These are phyloP conservation scores for Leavenworthia alabamica DNA, from an alignment of 345 rosid species.

Conservation along the genomic window DNA sequence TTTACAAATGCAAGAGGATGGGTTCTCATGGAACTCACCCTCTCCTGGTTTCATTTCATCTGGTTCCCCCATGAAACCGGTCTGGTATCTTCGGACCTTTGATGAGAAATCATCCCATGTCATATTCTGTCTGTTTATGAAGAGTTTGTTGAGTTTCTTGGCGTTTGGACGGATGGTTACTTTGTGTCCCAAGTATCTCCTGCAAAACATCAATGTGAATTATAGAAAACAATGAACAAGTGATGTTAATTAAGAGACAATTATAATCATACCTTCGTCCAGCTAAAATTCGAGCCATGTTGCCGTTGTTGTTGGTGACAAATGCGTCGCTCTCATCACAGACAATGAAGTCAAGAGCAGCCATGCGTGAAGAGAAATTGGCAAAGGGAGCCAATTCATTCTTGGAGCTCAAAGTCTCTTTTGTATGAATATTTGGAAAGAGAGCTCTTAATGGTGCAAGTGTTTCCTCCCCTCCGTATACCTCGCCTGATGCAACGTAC, in stretches of 20 bases:
- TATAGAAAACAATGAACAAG: neutral
- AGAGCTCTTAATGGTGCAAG: conserved; percentile 70
- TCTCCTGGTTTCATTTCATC: conserved; percentile 65
- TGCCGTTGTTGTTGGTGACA: conserved; percentile 91
- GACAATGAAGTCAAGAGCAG: conserved; percentile 88
- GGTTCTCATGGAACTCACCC: conserved; percentile 90
- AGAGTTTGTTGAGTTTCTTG: conserved; percentile 59
- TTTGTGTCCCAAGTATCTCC: conserved; percentile 92
- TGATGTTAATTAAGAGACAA: neutral
- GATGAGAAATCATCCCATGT: conserved; percentile 83
- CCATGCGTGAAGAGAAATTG: conserved; percentile 84
- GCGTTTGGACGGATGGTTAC: conserved; percentile 83
- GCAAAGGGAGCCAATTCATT: conserved; percentile 64
- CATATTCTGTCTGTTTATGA: conserved; percentile 56
- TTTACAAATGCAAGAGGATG: conserved; percentile 63
- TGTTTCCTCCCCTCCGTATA: conserved; percentile 81
- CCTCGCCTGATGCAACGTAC: conserved; percentile 89
- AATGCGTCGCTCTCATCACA: conserved; percentile 91
- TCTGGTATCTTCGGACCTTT: conserved; percentile 47
- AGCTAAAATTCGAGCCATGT: conserved; percentile 93
- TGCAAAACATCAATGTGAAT: conserved; percentile 26
- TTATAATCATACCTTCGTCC: conserved; percentile 60
- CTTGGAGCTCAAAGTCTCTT: conserved; percentile 67
- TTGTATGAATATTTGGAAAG: conserved; percentile 80
- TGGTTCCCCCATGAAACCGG: conserved; percentile 87